phyloP scores from a whole-genome alignment of 495 filamentous ascomycete species.

The Daldinia decipiens region DNA sequence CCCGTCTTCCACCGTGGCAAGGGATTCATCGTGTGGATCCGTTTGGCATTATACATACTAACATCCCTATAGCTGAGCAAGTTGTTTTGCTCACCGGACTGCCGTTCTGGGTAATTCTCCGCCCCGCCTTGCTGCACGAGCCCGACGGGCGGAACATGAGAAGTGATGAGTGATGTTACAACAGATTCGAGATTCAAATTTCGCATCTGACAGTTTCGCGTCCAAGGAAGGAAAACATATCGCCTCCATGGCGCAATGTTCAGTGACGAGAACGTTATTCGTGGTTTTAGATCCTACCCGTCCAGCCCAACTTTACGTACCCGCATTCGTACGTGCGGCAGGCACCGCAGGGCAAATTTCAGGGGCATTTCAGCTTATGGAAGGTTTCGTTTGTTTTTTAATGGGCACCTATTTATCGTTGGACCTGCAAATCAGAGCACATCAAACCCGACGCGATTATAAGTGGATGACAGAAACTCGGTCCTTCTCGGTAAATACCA shows the following conservation, averaged over 20 bases:
- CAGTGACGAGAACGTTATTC: conserved; percentile 9
- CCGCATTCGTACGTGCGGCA: conserved; percentile 8
- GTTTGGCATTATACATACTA: conserved; percentile 11
- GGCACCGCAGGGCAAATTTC: conserved; percentile 21
- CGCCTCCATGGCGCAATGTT: conserved; percentile 23
- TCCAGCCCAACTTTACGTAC: conserved; percentile 5
- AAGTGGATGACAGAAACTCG: conserved; percentile 30
- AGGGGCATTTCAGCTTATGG: conserved; percentile 24
- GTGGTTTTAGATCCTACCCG: conserved; percentile 11
- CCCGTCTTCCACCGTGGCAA: neutral
- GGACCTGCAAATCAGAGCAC: conserved; percentile 27
- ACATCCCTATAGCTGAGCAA: conserved; percentile 4
- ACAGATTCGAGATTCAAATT: conserved; percentile 31
- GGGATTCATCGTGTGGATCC: conserved; percentile 11
- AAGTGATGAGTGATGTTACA: conserved; percentile 35
- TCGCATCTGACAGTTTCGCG: conserved; percentile 26
- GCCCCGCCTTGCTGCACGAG: conserved; percentile 29
- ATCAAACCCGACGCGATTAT: conserved; percentile 15
- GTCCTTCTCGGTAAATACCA: conserved; percentile 39
- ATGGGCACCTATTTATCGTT: conserved; percentile 11
- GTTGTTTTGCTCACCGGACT: conserved; percentile 12
- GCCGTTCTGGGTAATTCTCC: conserved; percentile 26
- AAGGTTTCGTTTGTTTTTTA: conserved; percentile 2
- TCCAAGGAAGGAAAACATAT: conserved; percentile 34
- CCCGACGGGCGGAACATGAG: conserved; percentile 35